phyloP scores from a whole-genome alignment of 805 yeast species.

The Myxozyma vanderwaltii region DNA sequence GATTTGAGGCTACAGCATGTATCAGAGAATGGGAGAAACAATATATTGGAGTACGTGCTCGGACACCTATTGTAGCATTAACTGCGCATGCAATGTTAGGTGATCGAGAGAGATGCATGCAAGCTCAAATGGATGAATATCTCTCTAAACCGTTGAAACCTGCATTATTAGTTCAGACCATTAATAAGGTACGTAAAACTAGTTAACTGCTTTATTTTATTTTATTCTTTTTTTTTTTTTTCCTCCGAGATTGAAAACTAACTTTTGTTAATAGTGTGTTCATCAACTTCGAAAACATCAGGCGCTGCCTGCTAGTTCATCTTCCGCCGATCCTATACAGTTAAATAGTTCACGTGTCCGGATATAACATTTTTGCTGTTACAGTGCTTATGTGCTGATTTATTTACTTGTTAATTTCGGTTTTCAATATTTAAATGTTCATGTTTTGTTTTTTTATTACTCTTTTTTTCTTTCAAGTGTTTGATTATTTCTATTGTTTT shows the following conservation, averaged over 20 bases:
- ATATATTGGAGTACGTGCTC: constrained; percentile 67
- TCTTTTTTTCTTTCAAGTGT: no score
- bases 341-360: constrained; percentile 1
- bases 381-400: no score
- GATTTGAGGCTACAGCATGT: constrained; percentile 85
- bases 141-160: constrained; percentile 87
- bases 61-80: constrained; percentile 85
- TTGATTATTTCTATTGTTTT: no score
- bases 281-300: constrained; percentile 24
- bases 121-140: constrained; percentile 91
- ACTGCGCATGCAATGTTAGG: constrained; percentile 96
- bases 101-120: constrained; percentile 81
- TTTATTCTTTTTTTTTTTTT: no score
- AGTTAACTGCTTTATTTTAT: no score
- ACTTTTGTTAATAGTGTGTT: constrained; percentile 17
- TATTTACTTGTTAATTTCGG: no score
- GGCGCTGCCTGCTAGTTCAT: background rate
- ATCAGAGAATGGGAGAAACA: constrained; percentile 87
- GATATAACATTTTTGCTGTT: no score
- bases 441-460: no score
- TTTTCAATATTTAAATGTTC: no score
- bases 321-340: background rate
- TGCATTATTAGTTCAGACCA: constrained; percentile 77
- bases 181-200: constrained; percentile 57
- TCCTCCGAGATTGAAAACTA: no score